phyloP scores from a whole-genome alignment of 2,329 filamentous ascomycete species.

The Aspergillus tubingensis region DNA sequence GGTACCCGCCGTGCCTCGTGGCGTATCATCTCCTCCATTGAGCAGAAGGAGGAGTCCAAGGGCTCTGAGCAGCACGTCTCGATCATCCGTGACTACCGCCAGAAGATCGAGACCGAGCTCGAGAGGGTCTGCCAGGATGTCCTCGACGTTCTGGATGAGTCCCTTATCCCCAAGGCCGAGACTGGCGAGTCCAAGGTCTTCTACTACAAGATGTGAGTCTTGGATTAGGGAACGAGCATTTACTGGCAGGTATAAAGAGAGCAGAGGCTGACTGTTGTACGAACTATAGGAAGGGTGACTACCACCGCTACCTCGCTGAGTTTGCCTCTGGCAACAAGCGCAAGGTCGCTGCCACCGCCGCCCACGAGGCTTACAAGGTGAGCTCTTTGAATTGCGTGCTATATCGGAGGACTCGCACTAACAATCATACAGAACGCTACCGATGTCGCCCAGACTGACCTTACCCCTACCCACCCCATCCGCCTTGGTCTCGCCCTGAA shows the following conservation, averaged over 20 bases:
- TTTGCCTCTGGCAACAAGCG: conserved; percentile 93
- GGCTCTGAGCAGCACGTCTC: conserved; percentile 91
- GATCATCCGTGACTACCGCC: conserved; percentile 94
- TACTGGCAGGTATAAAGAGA: conserved; percentile 59
- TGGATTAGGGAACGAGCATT: not conserved
- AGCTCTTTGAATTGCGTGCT: conserved; percentile 25
- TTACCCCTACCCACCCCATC: conserved; percentile 96
- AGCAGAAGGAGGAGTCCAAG: conserved; percentile 99
- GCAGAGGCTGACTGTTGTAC: conserved; percentile 73
- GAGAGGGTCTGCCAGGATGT: conserved; percentile 99
- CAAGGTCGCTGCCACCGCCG: conserved; percentile 91
- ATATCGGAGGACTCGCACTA: not conserved
- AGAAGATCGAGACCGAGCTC: conserved; percentile 97
- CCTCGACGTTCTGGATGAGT: conserved; percentile 88
- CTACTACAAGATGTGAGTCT: conserved; percentile 98
- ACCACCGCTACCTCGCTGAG: conserved; percentile 98
- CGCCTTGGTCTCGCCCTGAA: conserved; percentile 95
- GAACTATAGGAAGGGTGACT: conserved; percentile 87
- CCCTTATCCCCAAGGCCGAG: conserved; percentile 92
- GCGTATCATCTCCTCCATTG: conserved; percentile 99
- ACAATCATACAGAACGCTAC: conserved; percentile 72
- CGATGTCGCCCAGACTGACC: conserved; percentile 96
- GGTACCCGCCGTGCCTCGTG: conserved; percentile 97
- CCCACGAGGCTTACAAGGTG: conserved; percentile 98
- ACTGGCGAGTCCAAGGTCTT: conserved; percentile 99